Evolutionary conservation across 2,329 filamentous ascomycete species (phyloP).

Genomic region (Ophiocordyceps camponoti-saundersi): DNA sequence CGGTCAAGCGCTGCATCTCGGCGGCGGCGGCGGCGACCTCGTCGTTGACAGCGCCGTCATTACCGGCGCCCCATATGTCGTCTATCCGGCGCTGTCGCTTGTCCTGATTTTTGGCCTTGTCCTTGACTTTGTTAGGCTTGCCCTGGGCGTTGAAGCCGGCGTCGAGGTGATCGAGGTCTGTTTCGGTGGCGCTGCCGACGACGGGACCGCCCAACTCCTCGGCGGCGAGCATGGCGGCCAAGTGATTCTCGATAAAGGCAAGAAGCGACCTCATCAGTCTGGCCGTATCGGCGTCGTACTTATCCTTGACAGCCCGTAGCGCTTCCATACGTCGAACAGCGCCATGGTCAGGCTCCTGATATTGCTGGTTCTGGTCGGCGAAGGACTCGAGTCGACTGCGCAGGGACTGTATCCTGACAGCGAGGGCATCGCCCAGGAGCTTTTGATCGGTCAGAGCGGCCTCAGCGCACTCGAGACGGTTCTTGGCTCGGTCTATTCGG

Average conservation of each 20-base stretch:
- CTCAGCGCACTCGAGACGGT: constrained; percentile 32
- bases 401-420: constrained; percentile 41
- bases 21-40: constrained; percentile 31
- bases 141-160: constrained; percentile 44
- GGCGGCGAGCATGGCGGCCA: constrained; percentile 63
- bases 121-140: constrained; percentile 32
- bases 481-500: constrained; percentile 24
- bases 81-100: constrained; percentile 44
- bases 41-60: constrained; percentile 16
- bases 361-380: constrained; percentile 23
- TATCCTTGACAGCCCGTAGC: constrained; percentile 38
- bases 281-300: constrained; percentile 43
- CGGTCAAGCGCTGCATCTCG: constrained; percentile 43
- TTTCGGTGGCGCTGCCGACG: constrained; percentile 54
- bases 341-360: constrained; percentile 42
- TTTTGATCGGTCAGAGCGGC: constrained; percentile 35
- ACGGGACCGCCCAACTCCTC: constrained; percentile 74
- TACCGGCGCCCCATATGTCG: constrained; percentile 39
- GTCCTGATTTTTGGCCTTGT: constrained; percentile 20
- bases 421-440: constrained; percentile 33
- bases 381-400: constrained; percentile 30
- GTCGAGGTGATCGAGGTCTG: constrained; percentile 40
- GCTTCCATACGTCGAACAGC: constrained; percentile 45
- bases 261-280: constrained; percentile 47
- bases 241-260: constrained; percentile 50